A percentile compares a stretch with the other conserved stretches of the same genome.
Evolutionary conservation across 345 rosid genomes (phyloP).

Genomic region (Streptanthus diversifolius): DNA sequence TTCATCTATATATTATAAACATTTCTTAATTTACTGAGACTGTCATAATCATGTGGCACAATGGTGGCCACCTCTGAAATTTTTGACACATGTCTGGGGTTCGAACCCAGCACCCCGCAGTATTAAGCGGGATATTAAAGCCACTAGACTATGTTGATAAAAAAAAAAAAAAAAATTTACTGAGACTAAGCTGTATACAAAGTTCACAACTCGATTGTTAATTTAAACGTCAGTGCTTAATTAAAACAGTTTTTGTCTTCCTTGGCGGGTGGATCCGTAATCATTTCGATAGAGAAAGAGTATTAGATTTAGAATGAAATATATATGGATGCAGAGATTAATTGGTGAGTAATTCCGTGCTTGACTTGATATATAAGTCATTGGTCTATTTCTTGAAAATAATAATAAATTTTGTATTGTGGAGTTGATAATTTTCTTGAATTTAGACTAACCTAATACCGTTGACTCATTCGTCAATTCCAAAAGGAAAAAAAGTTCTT

Average conservation of each 20-base stretch:
- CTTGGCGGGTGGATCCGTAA: background rate
- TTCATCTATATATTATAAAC: background rate
- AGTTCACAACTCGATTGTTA: background rate
- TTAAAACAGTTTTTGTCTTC: background rate
- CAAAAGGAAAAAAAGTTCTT: background rate
- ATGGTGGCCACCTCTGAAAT: too few relatives aligned
- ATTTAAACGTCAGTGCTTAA: background rate
- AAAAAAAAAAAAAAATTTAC: too few relatives aligned
- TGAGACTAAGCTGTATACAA: background rate
- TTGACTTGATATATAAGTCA: constrained; percentile 22
- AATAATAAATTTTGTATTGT: background rate
- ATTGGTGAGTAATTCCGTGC: constrained; percentile 27
- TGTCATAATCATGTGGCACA: too few relatives aligned
- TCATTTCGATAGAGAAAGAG: constrained; percentile 1
- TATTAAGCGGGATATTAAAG: too few relatives aligned
- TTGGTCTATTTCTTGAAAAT: constrained; percentile 1
- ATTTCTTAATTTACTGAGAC: background rate
- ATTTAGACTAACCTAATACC: constrained; percentile 14
- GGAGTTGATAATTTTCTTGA: background rate
- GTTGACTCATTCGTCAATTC: constrained; percentile 15
- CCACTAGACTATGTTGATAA: too few relatives aligned
- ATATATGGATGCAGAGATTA: background rate
- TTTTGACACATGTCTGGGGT: too few relatives aligned
- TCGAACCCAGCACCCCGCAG: too few relatives aligned
- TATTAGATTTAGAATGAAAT: background rate